Evolutionary conservation across 208 protist species (phyloP).

Genomic region (Acanthamoeba royreba): DNA sequence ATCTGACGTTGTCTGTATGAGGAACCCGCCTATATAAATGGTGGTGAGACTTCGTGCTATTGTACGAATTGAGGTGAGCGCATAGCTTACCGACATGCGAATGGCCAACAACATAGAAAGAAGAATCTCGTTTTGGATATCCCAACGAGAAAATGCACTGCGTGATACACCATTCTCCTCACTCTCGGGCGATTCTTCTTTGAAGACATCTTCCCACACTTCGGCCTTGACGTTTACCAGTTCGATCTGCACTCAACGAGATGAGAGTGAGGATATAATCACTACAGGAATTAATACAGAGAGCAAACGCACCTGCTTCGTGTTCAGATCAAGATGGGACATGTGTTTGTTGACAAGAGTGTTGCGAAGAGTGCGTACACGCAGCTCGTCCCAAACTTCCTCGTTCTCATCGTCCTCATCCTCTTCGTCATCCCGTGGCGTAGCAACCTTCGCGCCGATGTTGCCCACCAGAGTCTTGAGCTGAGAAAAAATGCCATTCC

Average conservation of each 20-base stretch:
- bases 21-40: not conserved
- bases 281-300: not conserved
- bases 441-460: not conserved
- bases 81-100: not conserved
- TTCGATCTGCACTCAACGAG: not conserved
- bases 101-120: not conserved
- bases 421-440: not conserved
- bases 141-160: not conserved
- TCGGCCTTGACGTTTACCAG: not conserved
- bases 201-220: not conserved
- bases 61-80: no score
- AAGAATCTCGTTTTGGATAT: not conserved
- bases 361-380: not conserved
- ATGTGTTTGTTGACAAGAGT: conserved; percentile 5
- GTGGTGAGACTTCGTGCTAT: not conserved
- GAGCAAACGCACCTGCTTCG: not conserved
- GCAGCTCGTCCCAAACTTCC: not conserved
- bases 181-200: not conserved
- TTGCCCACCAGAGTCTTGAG: not conserved
- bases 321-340: not conserved
- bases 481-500: not conserved
- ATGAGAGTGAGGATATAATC: no score
- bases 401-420: no score
- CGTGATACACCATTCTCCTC: not conserved
- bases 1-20: not conserved